Base-by-base conservation (phyloP, 2,329 filamentous ascomycete species). In the Thelonectria discophora region DNA sequence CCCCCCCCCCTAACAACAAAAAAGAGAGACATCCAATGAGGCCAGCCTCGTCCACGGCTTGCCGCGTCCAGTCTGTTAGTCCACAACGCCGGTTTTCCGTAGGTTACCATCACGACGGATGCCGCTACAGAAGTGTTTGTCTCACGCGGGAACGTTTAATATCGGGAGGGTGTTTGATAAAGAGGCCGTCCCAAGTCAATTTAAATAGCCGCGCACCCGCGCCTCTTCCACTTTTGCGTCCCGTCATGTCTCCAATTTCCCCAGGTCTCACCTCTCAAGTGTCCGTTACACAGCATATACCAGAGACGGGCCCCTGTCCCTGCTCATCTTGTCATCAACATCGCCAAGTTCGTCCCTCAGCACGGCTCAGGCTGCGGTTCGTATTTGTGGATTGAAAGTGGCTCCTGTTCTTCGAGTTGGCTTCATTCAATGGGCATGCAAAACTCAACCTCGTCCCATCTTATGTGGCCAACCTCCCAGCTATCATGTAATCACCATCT, bases 11-110 rank as follows among this genome's bases (percentile, higher is more conserved):
- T n/a, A n/a, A n/a, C 55, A 37, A 45, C 7, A 17, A 60, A 37
- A 45, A 11, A 21, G 18, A 53, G 18, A 50, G 58, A 47, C 54
- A 58, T 57, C 7, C 24, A n/a, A n/a, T n/a, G n/a, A n/a, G 24
- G 24, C 24, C 58, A 58, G 58, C 53, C 58, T 32, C 18, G 46
- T 61, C 48, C 54, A 49, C n/a, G 58, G n/a, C 45, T 21, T 43
- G 11, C 10, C 49, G n/a, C n/a, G n/a, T n/a, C n/a, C n/a, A n/a
- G 17, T 32, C 46, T 10, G 11, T n/a, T 13, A 4, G 24, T 4
- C 7, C 24, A 4, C 24, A 7, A 24, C 24, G 24, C 24, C 24
- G 4, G 24, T 24, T 24, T n/a, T n/a, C n/a, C n/a, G n/a, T n/a
- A n/a, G 27, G 32, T 34, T 34, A 34, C 32, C 32, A 34, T 3